Evolutionary conservation across 2,329 filamentous ascomycete genomes (phyloP).

Genomic region (Claviceps digitariae): DNA sequence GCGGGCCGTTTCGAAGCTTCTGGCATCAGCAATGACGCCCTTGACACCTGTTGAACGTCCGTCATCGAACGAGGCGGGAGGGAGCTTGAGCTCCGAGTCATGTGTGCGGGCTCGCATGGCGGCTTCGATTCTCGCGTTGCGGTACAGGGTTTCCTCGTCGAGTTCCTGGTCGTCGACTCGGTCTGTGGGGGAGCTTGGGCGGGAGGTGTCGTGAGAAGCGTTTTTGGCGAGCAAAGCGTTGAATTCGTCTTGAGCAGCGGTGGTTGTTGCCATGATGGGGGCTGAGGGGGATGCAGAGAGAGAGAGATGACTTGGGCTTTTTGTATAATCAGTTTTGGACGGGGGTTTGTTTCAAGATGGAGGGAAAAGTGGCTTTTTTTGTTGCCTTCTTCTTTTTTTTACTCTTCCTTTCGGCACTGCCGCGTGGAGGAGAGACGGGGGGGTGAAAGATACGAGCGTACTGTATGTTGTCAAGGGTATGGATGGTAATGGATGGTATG

Average conservation of each 20-base stretch:
- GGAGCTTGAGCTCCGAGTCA: conserved; percentile 42
- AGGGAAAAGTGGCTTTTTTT: neutral
- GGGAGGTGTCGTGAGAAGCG: conserved; percentile 23
- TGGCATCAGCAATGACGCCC: conserved; percentile 74
- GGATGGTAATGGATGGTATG: too few relatives aligned
- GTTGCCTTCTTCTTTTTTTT: neutral
- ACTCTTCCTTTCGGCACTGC: neutral
- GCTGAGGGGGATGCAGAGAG: too few relatives aligned
- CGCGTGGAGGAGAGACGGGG: neutral
- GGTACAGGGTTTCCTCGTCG: conserved; percentile 42
- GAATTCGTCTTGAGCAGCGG: conserved; percentile 54
- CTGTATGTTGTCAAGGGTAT: conserved; percentile 7
- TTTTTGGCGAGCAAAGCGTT: conserved; percentile 48
- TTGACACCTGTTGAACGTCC: conserved; percentile 70
- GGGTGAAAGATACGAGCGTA: neutral
- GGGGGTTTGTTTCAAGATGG: neutral
- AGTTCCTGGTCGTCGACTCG: conserved; percentile 30
- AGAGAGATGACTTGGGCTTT: neutral
- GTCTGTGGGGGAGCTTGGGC: conserved; percentile 23
- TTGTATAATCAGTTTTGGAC: neutral
- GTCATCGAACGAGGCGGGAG: conserved; percentile 48
- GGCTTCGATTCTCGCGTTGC: conserved; percentile 43
- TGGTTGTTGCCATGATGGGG: conserved; percentile 42
- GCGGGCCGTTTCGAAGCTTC: conserved; percentile 58
- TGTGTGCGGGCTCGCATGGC: conserved; percentile 50